These are phyloP conservation scores for Sporothrix dimorphospora DNA, from an alignment of 2,329 filamentous ascomycete species.

Conservation along the genomic window DNA sequence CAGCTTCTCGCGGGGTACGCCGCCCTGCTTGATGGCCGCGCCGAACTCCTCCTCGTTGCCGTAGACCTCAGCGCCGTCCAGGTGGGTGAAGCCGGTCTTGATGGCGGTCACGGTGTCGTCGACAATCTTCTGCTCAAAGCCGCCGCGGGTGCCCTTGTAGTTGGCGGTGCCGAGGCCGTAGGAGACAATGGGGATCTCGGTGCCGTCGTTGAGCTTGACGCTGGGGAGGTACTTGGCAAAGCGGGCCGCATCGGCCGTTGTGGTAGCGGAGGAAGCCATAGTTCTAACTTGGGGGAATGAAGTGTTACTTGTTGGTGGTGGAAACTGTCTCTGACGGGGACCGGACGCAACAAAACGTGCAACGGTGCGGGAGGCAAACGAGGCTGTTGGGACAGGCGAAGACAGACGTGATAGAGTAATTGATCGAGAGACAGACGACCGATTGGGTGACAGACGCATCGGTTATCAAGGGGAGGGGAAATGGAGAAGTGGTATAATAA, in stretches of 20 bases:
- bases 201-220: slow-evolving; percentile 74
- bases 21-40: slow-evolving; percentile 67
- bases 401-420: background rate
- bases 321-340: background rate
- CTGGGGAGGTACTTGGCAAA: slow-evolving; percentile 49
- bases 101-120: slow-evolving; percentile 63
- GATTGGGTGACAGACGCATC: slow-evolving; percentile 4
- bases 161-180: slow-evolving; percentile 74
- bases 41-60: slow-evolving; percentile 72
- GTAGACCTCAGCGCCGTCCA: slow-evolving; percentile 75
- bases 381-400: background rate
- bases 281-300: background rate
- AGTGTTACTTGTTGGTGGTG: background rate
- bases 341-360: background rate
- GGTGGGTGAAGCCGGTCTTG: slow-evolving; percentile 69
- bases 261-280: slow-evolving; percentile 25
- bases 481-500: background rate
- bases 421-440: background rate
- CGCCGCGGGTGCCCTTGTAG: slow-evolving; percentile 56
- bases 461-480: too few relatives aligned
- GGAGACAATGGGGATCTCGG: slow-evolving; percentile 71
- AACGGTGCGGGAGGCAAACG: background rate
- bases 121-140: slow-evolving; percentile 59
- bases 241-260: slow-evolving; percentile 15
- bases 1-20: slow-evolving; percentile 67